Percentiles rank a stretch among this genome's conserved stretches.
phyloP scores from a whole-genome alignment of 306 rosid species.

The Cajanus cajan region DNA sequence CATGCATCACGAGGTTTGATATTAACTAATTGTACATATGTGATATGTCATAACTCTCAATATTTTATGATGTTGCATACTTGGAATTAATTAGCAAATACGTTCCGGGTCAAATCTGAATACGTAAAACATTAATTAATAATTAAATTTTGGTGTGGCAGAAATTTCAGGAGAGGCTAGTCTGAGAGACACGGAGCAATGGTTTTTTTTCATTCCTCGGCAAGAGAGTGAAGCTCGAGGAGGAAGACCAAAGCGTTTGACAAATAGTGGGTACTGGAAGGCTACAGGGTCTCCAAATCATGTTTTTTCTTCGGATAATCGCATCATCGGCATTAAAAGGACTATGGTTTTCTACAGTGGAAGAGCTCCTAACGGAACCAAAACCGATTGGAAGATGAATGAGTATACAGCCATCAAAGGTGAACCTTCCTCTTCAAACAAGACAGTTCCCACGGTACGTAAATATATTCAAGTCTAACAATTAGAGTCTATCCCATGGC shows the following conservation, averaged over 20 bases:
- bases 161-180: conserved; percentile 67
- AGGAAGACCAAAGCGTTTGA: conserved; percentile 79
- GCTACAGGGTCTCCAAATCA: conserved; percentile 82
- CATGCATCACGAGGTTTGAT: not conserved
- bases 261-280: conserved; percentile 79
- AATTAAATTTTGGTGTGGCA: not conserved
- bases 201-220: conserved; percentile 83
- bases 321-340: conserved; percentile 63
- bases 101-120: not conserved
- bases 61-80: not conserved
- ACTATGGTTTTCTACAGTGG: conserved; percentile 90
- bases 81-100: no score
- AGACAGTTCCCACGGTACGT: conserved; percentile 26
- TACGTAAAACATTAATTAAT: not conserved
- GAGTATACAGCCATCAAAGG: conserved; percentile 64
- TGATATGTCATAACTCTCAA: no score
- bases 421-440: conserved; percentile 31
- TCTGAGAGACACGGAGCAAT: conserved; percentile 64
- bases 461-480: no score
- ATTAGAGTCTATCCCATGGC: no score
- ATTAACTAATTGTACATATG: no score
- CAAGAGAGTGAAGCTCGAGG: conserved; percentile 90
- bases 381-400: conserved; percentile 96
- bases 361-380: conserved; percentile 69
- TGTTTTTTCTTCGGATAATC: conserved; percentile 62